Base-by-base conservation (phyloP, 208 protist species). In the Trypanosoma conorhini region DNA sequence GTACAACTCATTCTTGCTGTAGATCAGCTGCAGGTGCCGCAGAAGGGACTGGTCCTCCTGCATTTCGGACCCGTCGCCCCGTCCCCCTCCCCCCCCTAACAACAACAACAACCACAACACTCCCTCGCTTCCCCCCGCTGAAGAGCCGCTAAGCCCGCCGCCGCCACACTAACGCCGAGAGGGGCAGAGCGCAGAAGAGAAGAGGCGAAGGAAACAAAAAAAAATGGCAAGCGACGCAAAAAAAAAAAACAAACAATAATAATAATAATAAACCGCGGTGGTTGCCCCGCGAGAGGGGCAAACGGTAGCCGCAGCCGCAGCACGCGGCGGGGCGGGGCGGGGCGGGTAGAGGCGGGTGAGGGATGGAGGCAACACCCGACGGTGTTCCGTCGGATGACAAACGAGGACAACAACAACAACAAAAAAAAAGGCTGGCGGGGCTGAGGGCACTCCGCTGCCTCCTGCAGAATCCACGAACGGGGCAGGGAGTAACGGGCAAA, bases 1-100 rank as follows among this genome's bases (percentile, higher is more conserved):
- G 64, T 93, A 93, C 40, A 96, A 75, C 38, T 82, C 81, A 50
- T 92, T 88, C 66, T 91, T 93, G 72, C 81, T 87, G 75, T 90
- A 91, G n/a, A 96, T 85, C 44, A 83, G 67, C 62, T 94, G 91
- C 30, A 96, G 64, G 46, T 89, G 66, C 55, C 71, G 70, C 51
- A 96, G 52, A 17, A 94, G 28, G 21, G 76, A 72, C 33, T 84
- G 48, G 30, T 86, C 78, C 51, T 92, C 76, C 76, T 90, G 76
- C 24, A 82, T 67, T 12, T n/a, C 9, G 42, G 42, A 13, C 42
- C 8, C 30, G 26, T 19, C 13, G 17, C 13, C 21, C 24, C 46
- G 10, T 68, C 40, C 13, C 50, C 26, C 30, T 42, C 10, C 30
- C 38, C 17, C 31, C 31, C 7, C 57, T 5, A 10, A 62, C 28